A percentile compares a stretch with the other conserved stretches of the same genome.
Conservation (phyloP, 257 asterid species). For the Scutellaria barbata region DNA sequence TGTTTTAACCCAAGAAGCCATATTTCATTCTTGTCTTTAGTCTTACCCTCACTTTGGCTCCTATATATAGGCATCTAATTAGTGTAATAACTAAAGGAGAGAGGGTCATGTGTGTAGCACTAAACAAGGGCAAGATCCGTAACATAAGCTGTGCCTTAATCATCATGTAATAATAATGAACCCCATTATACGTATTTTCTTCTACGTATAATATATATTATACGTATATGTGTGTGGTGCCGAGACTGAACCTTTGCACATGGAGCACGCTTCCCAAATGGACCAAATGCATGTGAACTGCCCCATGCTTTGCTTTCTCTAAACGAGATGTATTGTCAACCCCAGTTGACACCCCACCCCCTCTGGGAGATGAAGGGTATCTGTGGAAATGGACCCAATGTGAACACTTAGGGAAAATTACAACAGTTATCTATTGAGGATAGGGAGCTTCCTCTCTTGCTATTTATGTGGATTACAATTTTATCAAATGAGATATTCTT, state of each 20-base stretch:
- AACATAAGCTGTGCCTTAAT: slow-evolving; percentile 43
- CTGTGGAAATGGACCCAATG: slow-evolving; percentile 30
- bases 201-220: not conserved
- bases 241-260: slow-evolving; percentile 49
- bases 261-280: slow-evolving; percentile 57
- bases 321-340: slow-evolving; percentile 34
- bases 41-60: not conserved
- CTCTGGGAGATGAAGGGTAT: not conserved
- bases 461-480: slow-evolving; percentile 10
- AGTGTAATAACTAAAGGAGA: slow-evolving; percentile 1
- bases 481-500: not conserved
- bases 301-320: slow-evolving; percentile 40
- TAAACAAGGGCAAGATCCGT: slow-evolving; percentile 50
- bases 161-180: slow-evolving; percentile 39
- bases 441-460: not conserved
- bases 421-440: slow-evolving; percentile 17
- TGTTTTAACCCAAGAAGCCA: slow-evolving; percentile 55
- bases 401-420: not conserved
- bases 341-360: not conserved
- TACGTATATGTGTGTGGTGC: slow-evolving; percentile 7
- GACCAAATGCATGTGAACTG: slow-evolving; percentile 50
- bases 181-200: not conserved
- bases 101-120: slow-evolving; percentile 25
- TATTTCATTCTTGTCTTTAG: slow-evolving; percentile 34
- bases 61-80: slow-evolving; percentile 12